Evolutionary conservation across 345 rosid species (phyloP), one percentile per base, ranked within the genome.

Genomic region (Arabidopsis arenosa): DNA sequence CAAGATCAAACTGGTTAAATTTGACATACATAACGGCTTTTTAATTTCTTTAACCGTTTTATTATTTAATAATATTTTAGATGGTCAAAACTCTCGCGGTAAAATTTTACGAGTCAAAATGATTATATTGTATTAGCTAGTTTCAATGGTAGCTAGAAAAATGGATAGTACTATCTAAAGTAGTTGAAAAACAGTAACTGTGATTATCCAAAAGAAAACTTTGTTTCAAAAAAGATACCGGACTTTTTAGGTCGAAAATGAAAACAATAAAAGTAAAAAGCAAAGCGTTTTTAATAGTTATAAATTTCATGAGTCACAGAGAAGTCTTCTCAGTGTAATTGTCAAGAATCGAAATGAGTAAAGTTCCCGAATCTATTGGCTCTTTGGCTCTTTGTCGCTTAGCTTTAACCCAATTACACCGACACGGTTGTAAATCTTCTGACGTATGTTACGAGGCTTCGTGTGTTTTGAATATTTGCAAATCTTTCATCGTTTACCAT

Each of bases 361-460:
- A 11, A 18, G 67, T 55, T 36, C 1, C 72, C 62, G 40, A 64
- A 77, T 77, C 80, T 77, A 77, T 57, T 70, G 72, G 47, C 65
- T 44, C 40, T 37, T 57, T 70, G 72, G 47, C 65, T 44, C 40
- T 37, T 70, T 77, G 75, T 77, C 80, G 75, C 71, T 15, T 70
- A 57, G 72, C 72, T 71, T 63, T 71, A 48, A 32, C 33, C 80
- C 76, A 71, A 63, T 70, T 47, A 71, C 67, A 77, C 72, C 66
- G 72, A 77, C 72, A 77, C 76, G 72, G 7, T 64, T 70, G 67
- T 70, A 23, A 17, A 47, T 58, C 32, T 70, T 64, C 47, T 63
- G 65, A 77, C 76, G 75, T 64, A 55, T 18, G 52, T 37, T 35
- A 43, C 40, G 26, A 37, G 11, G 47, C 66, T 70, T 70, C 66